A percentile compares a stretch with the other conserved stretches of the same genome.
Evolutionary conservation across 305 asterid species (phyloP).

Genomic region (Salvia sclarea): DNA sequence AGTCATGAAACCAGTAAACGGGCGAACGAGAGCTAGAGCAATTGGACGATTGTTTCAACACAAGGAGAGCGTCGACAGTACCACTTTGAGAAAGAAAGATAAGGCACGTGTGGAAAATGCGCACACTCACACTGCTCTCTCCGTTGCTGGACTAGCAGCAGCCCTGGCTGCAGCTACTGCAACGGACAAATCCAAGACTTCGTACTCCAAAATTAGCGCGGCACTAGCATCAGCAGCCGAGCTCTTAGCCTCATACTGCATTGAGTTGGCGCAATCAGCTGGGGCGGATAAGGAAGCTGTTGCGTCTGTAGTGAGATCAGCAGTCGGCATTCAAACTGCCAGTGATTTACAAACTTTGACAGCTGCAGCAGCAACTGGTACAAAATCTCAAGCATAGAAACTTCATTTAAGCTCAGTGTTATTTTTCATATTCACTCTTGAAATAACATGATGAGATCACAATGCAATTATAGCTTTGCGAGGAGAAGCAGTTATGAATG

Average conservation of each 20-base stretch:
- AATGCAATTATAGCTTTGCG: conserved; percentile 53
- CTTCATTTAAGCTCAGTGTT: not conserved
- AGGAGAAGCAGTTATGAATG: conserved; percentile 77
- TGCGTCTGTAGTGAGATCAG: conserved; percentile 65
- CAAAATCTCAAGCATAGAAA: no score
- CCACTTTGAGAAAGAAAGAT: conserved; percentile 61
- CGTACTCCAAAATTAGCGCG: conserved; percentile 53
- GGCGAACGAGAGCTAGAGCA: conserved; percentile 41
- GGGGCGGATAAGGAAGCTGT: conserved; percentile 65
- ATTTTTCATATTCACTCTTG: not conserved
- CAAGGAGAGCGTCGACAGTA: conserved; percentile 39
- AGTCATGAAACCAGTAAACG: conserved; percentile 34
- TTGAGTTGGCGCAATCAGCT: conserved; percentile 73
- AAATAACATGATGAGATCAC: conserved; percentile 21
- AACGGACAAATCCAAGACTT: conserved; percentile 41
- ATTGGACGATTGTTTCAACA: conserved; percentile 66
- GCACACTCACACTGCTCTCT: conserved; percentile 55
- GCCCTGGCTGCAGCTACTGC: conserved; percentile 60
- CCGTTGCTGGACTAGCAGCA: conserved; percentile 84
- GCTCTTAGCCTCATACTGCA: conserved; percentile 77
- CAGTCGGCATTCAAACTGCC: conserved; percentile 61
- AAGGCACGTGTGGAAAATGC: conserved; percentile 72
- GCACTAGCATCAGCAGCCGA: conserved; percentile 82
- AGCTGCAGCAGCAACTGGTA: conserved; percentile 95
- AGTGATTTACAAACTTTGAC: conserved; percentile 74